Conservation (phyloP, 2,329 filamentous ascomycete genomes). For the Capronia coronata region DNA sequence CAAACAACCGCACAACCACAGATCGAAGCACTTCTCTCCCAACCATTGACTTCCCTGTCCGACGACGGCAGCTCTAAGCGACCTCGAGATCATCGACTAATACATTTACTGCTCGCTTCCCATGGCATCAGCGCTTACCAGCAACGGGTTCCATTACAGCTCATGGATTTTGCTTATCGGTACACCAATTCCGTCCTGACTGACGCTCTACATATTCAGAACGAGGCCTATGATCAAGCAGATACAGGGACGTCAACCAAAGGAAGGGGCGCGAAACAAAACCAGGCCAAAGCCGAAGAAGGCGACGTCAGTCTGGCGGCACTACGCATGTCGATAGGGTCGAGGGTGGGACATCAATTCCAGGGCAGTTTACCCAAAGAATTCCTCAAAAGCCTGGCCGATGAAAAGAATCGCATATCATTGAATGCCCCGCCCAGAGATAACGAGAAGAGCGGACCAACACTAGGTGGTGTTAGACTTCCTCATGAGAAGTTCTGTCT, state of each 20-base stretch:
- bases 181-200: slow-evolving; percentile 49
- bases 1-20: slow-evolving; percentile 19
- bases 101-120: slow-evolving; percentile 46
- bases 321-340: slow-evolving; percentile 55
- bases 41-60: slow-evolving; percentile 40
- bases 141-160: slow-evolving; percentile 47
- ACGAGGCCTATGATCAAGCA: slow-evolving; percentile 44
- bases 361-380: slow-evolving; percentile 55
- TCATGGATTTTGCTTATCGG: slow-evolving; percentile 49
- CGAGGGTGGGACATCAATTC: slow-evolving; percentile 53
- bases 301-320: slow-evolving; percentile 51
- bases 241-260: slow-evolving; percentile 32
- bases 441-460: slow-evolving; percentile 31
- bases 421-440: slow-evolving; percentile 39
- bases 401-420: slow-evolving; percentile 51
- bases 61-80: slow-evolving; percentile 43
- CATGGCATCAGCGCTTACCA: slow-evolving; percentile 47
- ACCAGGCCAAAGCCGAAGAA: slow-evolving; percentile 39
- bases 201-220: slow-evolving; percentile 47
- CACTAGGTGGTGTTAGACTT: slow-evolving; percentile 50
- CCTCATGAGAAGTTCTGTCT: slow-evolving; percentile 58
- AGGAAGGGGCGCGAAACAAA: slow-evolving; percentile 32
- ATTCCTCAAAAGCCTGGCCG: slow-evolving; percentile 53
- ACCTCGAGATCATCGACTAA: slow-evolving; percentile 46
- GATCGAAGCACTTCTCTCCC: slow-evolving; percentile 32